phyloP scores from a whole-genome alignment of 768 basidiomycete species.

The Infundibulicybe gibba region DNA sequence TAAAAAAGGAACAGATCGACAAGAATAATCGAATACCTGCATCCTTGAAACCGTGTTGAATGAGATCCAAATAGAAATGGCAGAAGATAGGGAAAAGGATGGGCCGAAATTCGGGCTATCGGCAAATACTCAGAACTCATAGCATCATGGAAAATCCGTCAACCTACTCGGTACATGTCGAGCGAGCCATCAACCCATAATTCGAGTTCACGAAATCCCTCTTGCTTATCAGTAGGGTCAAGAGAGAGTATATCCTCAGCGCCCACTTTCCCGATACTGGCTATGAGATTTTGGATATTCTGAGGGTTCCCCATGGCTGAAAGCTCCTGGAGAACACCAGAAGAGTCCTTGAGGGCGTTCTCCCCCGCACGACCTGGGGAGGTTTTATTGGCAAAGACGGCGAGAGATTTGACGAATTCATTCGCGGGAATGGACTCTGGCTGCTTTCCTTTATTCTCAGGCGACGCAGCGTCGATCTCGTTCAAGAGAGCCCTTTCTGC shows the following conservation, averaged over 20 bases:
- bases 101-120: slow-evolving; percentile 88
- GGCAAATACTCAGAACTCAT: slow-evolving; percentile 5
- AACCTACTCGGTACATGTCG: slow-evolving; percentile 83
- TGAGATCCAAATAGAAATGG: slow-evolving; percentile 94
- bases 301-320: slow-evolving; percentile 65
- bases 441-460: slow-evolving; percentile 39
- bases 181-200: slow-evolving; percentile 88
- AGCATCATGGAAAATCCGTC: neutral
- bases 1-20: too few species aligned
- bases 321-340: slow-evolving; percentile 64
- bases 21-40: slow-evolving; percentile 56
- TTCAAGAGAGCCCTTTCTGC: slow-evolving; percentile 49
- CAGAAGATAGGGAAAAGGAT: slow-evolving; percentile 95
- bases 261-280: slow-evolving; percentile 74
- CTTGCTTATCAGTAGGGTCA: slow-evolving; percentile 83
- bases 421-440: slow-evolving; percentile 40
- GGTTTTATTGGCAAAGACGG: slow-evolving; percentile 69
- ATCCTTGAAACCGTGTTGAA: slow-evolving; percentile 86
- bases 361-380: slow-evolving; percentile 51
- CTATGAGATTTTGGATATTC: slow-evolving; percentile 72
- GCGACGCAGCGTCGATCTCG: slow-evolving; percentile 38
- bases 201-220: slow-evolving; percentile 83
- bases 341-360: slow-evolving; percentile 65
- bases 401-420: slow-evolving; percentile 52
- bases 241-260: slow-evolving; percentile 79